These are phyloP conservation scores for Backusella circina DNA, from an alignment of 192 early-diverging fungal species.

Conservation along the genomic window DNA sequence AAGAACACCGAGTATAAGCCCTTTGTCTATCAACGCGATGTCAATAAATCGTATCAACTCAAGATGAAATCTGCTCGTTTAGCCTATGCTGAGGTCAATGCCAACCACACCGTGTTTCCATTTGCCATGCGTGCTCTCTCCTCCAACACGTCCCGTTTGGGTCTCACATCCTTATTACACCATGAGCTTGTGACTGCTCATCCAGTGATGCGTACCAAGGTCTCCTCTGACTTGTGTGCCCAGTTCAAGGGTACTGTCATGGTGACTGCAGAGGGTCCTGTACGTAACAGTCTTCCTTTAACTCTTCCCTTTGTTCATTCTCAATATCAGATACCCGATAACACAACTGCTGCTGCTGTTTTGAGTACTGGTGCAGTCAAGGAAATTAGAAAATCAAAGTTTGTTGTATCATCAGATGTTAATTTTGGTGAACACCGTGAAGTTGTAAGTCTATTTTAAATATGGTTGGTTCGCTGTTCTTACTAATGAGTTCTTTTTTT, in stretches of 20 bases:
- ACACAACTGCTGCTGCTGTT: constrained; percentile 13
- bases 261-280: constrained; percentile 53
- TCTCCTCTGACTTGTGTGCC: constrained; percentile 50
- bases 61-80: constrained; percentile 62
- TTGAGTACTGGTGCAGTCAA: constrained; percentile 31
- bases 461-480: background rate
- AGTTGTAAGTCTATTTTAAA: background rate
- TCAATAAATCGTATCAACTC: constrained; percentile 67
- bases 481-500: no score
- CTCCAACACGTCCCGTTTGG: constrained; percentile 44
- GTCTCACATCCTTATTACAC: constrained; percentile 62
- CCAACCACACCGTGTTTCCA: constrained; percentile 68
- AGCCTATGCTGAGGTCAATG: constrained; percentile 60
- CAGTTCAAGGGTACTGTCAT: constrained; percentile 76
- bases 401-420: constrained; percentile 29
- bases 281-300: constrained; percentile 62
- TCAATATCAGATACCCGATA: constrained; percentile 46
- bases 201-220: constrained; percentile 56
- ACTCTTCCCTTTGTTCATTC: constrained; percentile 80
- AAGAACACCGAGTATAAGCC: constrained; percentile 51
- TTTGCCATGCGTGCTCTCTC: constrained; percentile 57
- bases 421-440: constrained; percentile 25
- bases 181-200: constrained; percentile 65
- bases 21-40: constrained; percentile 68
- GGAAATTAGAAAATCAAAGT: constrained; percentile 29